Evolutionary conservation across 2,329 filamentous ascomycete species (phyloP).

Genomic region (Aspergillus fumigatus): DNA sequence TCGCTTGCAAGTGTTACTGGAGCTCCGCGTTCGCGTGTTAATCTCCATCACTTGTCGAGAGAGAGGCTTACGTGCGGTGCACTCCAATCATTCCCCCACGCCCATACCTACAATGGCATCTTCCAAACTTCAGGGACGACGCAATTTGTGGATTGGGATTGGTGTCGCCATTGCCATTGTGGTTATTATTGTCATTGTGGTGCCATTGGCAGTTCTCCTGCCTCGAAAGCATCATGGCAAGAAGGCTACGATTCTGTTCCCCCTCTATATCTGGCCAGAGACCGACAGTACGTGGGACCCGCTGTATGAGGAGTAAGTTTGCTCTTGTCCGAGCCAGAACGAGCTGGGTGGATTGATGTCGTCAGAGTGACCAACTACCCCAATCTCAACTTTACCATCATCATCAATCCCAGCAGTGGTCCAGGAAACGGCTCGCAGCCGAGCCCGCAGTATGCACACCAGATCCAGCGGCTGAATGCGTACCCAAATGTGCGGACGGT

Average conservation of each 20-base stretch:
- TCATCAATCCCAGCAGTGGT: slow-evolving; percentile 29
- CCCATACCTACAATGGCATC: background rate
- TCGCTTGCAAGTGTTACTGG: background rate
- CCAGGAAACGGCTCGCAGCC: slow-evolving; percentile 31
- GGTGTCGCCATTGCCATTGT: slow-evolving; percentile 5
- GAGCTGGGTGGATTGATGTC: background rate
- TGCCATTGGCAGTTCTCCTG: slow-evolving; percentile 10
- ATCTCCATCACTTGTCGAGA: background rate
- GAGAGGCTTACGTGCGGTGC: background rate
- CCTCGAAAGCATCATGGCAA: slow-evolving; percentile 3
- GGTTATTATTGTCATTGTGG: slow-evolving; percentile 12
- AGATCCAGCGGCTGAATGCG: slow-evolving; percentile 33
- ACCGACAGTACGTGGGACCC: slow-evolving; percentile 18
- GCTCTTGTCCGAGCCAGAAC: background rate
- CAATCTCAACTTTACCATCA: slow-evolving; percentile 22
- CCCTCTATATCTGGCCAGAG: slow-evolving; percentile 23
- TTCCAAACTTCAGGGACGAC: background rate
- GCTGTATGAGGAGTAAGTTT: slow-evolving; percentile 17
- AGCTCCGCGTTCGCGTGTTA: background rate
- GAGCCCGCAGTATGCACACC: slow-evolving; percentile 31
- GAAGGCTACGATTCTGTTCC: slow-evolving; percentile 15
- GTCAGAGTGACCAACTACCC: slow-evolving; percentile 17
- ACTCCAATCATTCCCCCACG: background rate
- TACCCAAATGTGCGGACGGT: slow-evolving; percentile 36
- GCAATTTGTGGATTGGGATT: slow-evolving; percentile 6